Evolutionary conservation across 1,284 basidiomycete species (phyloP), one percentile per base, ranked within the genome.

Genomic region (Ceratobasidium theobromae): DNA sequence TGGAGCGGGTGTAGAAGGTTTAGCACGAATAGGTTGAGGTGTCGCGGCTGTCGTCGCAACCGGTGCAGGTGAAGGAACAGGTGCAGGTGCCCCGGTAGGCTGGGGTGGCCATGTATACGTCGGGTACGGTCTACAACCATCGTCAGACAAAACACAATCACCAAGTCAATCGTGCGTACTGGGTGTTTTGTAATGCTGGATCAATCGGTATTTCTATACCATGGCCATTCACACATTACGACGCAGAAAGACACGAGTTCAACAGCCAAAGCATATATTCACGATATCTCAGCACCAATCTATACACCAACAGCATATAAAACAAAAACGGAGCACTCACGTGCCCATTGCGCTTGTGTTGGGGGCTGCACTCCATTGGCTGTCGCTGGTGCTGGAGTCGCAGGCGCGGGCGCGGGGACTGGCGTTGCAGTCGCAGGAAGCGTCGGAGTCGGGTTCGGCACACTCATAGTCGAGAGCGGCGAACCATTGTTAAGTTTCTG

Each of bases 161-260:
- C 3, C 5, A 51, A 51, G 12, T 5, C 28, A n/a, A 38, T 9
- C 16, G 35, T 49, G 55, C 55, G 55, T 60, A 60, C 55, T 60
- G 55, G 43, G 55, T 38, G 23, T 60, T 60, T 73, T 87, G 86
- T 46, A 88, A 77, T 5, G 84, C 85, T 30, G 86, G 85, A 74
- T 87, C 86, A 65, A 87, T 86, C 14, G 85, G 84, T 35, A 87
- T 86, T 72, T 85, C 85, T 79, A 71, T 23, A 25, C 12, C 16
- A 60, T 18, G 32, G 23, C 32, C 30, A 60, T 46, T 60, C 55
- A 60, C 55, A 60, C 21, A 51, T 38, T 38, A 45, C 43, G 43
- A 45, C 6, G 9, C 9, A 11, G 35, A 16, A 45, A 9, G 9
- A 21, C 6, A 45, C 12, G 9, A 14, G n/a, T 40, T n/a, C 40